Base-by-base conservation (phyloP, 345 rosid genomes). In the Lenwebbia sp. region DNA sequence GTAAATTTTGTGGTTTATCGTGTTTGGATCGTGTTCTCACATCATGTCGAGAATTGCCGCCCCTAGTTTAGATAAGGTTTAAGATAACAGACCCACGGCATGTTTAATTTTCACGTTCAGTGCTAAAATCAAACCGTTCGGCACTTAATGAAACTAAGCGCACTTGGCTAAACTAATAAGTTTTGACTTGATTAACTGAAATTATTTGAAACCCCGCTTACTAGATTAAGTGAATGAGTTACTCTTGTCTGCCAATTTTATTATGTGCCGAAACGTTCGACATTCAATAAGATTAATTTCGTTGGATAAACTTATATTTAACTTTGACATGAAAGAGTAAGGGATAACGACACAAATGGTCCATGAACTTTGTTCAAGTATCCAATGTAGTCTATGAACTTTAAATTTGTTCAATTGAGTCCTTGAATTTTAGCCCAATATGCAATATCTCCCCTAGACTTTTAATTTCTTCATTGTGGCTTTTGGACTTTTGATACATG, bases 1-100 rank as follows among this genome's bases (percentile, higher is more conserved):
- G 0, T 19, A 10, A 37, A 33, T 70, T 70, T 33, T 2, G 23
- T 8, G 9, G 4, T 2, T 7, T 33, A 33, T 21, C 3, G 0
- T 15, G 2, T 54, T 54, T 9, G 2, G 57, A 54, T 54, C 25
- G 9, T 54, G 26, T 60, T 60, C 74, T 60, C 74, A 14, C 7
- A 4, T 62, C 10, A 33, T 70, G 13, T 19, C 47, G 0, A 9
- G 23, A 17, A 70, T 70, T 19, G 13, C 4, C 47, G 3, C n/a
- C 23, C 33, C 23, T 5, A 37, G 37, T 33, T 70, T 8, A 70
- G 47, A 70, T 70, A 10, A 19, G 26, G 13, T 33, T 70, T 70
- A 4, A 37, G 25, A 37, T 33, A 21, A 21, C 56, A 54, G 10
- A 21, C 56, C 25, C 3, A 54, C 25, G 56, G 23, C 25, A 54